These are phyloP conservation scores for Gaeumannomyces sp. DNA, from an alignment of 2,329 filamentous ascomycete genomes.

Conservation along the genomic window DNA sequence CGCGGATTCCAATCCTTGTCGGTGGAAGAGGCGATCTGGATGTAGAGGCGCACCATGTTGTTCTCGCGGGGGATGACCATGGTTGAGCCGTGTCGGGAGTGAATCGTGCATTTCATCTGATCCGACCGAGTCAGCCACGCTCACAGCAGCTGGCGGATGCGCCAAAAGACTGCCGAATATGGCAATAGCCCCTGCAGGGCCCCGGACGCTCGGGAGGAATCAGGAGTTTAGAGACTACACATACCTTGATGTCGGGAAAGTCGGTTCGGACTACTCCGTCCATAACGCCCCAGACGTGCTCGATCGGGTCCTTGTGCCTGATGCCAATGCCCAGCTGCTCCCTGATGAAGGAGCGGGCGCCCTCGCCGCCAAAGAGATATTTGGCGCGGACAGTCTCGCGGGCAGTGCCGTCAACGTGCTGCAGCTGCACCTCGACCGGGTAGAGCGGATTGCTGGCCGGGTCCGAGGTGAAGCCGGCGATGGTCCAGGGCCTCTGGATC, in stretches of 20 bases:
- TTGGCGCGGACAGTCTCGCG: slow-evolving; percentile 63
- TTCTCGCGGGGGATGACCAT: slow-evolving; percentile 73
- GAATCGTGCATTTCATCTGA: slow-evolving; percentile 69
- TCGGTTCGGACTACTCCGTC: slow-evolving; percentile 66
- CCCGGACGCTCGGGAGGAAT: background rate
- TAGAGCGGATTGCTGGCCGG: slow-evolving; percentile 55
- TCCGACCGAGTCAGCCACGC: slow-evolving; percentile 37
- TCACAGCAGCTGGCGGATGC: background rate
- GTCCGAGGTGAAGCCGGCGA: slow-evolving; percentile 55
- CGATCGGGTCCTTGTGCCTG: slow-evolving; percentile 62
- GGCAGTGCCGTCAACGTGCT: slow-evolving; percentile 66
- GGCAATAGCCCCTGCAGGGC: too few species aligned
- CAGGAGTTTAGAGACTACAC: background rate
- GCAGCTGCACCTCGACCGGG: slow-evolving; percentile 72
- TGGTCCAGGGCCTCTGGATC: slow-evolving; percentile 60
- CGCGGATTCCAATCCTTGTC: slow-evolving; percentile 56
- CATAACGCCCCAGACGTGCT: slow-evolving; percentile 71
- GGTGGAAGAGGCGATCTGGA: slow-evolving; percentile 59
- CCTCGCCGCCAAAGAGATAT: slow-evolving; percentile 67
- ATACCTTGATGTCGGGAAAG: slow-evolving; percentile 70
- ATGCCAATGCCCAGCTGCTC: slow-evolving; percentile 64
- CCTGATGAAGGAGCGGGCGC: slow-evolving; percentile 60
- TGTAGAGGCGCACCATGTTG: slow-evolving; percentile 63
- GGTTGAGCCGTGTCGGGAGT: slow-evolving; percentile 67
- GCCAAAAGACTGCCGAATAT: too few species aligned